Percentiles rank a stretch among this genome's conserved stretches.
These are phyloP conservation scores for Ciborinia camelliae DNA, from an alignment of 2,329 filamentous ascomycete species.

Conservation along the genomic window DNA sequence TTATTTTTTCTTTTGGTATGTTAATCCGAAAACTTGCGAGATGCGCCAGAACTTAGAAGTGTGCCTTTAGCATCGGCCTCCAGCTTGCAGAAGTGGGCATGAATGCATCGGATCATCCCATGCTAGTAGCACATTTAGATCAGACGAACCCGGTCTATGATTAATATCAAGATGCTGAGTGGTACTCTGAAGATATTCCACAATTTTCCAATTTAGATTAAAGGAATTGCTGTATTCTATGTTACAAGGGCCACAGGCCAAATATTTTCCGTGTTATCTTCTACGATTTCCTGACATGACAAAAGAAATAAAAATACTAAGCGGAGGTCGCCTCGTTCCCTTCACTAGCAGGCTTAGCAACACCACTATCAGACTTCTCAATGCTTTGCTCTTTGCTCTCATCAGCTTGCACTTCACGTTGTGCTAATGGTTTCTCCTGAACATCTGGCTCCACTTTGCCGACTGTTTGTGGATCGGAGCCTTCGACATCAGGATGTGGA, in stretches of 20 bases:
- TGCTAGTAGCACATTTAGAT: background rate
- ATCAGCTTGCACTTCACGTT: slow-evolving; percentile 45
- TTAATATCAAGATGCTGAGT: background rate
- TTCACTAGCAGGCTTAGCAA: slow-evolving; percentile 62
- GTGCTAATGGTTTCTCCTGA: slow-evolving; percentile 43
- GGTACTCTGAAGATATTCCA: background rate
- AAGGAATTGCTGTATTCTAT: slow-evolving; percentile 13
- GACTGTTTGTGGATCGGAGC: slow-evolving; percentile 57
- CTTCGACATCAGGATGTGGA: slow-evolving; percentile 47
- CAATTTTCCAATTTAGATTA: background rate
- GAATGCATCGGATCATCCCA: background rate
- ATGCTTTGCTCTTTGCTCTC: slow-evolving; percentile 58
- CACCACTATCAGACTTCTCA: slow-evolving; percentile 41
- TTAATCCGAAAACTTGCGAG: background rate
- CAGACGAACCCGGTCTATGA: background rate
- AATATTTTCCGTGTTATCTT: slow-evolving; percentile 9
- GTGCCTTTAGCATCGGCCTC: background rate
- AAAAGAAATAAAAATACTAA: slow-evolving; percentile 29
- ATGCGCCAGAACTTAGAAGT: background rate
- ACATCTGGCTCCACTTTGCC: slow-evolving; percentile 39
- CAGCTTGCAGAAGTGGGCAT: slow-evolving; percentile 1
- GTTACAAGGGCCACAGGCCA: slow-evolving; percentile 16
- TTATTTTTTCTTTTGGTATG: background rate
- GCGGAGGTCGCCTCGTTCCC: slow-evolving; percentile 51
- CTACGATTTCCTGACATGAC: background rate